Base-by-base conservation (phyloP, 2,329 filamentous ascomycete species). In the Coniosporium tulheliwenetii region DNA sequence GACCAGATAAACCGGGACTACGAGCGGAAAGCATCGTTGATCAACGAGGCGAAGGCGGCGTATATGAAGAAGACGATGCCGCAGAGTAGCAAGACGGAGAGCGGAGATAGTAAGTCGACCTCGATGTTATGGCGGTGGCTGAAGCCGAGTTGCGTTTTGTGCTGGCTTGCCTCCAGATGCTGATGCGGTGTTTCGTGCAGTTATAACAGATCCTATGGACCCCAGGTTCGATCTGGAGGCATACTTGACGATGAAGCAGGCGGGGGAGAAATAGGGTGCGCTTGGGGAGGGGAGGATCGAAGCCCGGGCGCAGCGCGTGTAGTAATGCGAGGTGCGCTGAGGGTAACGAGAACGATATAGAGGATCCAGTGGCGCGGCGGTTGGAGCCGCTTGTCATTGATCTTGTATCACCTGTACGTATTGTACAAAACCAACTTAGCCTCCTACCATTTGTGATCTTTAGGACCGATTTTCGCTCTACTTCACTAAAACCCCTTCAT, bases 221-320 rank as follows among this genome's bases (percentile, higher is more conserved):
- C 78, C 86, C 58, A 85, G 86, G 58, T 96, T 96, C 68, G 87
- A 98, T 61, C 72, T 96, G 52, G 89, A 96, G 71, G 79, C 82
- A 52, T 85, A 77, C 63, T 66, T 94, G 62, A 73, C 76, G 35
- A 47, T 54, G 55, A 70, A 75, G 53, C 65, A 85, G 52, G 62
- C 63, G 40, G 64, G 61, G 39, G 67, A 69, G 44, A 50, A 56
- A 40, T 55, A 51, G 19, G 7, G 7, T 26, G 19, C 19, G 19
- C 19, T 26, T 3, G 19, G 19, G 19, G 19, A 26, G 7, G 19
- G 19, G 19, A 26, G 19, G 19, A 26, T 3, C 7, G 7, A 3
- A 7, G 7, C 19, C 19, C 19, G 7, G 19, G 19, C 7, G 19
- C 19, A 26, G 19, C 19, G 19, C 19, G 19, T 26, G 19, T 26